Evolutionary conservation across 1,284 basidiomycete genomes (phyloP).

Genomic region (Stygiomarasmius scandens): DNA sequence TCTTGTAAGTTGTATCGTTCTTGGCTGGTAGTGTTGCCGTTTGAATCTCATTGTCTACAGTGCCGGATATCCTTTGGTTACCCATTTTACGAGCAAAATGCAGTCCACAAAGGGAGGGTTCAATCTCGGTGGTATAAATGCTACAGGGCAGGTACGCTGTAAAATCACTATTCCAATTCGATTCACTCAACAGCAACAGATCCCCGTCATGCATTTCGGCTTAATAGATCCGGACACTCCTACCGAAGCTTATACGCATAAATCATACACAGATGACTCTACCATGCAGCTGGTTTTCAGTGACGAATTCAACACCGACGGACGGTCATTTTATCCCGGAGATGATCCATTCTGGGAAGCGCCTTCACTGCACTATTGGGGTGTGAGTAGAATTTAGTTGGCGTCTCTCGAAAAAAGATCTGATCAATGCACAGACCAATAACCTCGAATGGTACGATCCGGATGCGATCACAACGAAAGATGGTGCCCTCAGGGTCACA

Average conservation of each 20-base stretch:
- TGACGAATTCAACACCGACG: constrained; percentile 66
- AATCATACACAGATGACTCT: constrained; percentile 42
- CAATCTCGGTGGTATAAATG: constrained; percentile 49
- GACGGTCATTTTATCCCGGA: constrained; percentile 52
- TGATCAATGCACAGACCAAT: constrained; percentile 24
- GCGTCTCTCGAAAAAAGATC: background rate
- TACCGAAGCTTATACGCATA: constrained; percentile 39
- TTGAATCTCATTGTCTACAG: constrained; percentile 1
- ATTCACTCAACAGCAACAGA: constrained; percentile 54
- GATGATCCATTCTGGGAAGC: constrained; percentile 31
- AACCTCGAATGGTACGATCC: constrained; percentile 45
- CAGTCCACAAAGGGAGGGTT: constrained; percentile 36
- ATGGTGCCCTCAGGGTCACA: constrained; percentile 8
- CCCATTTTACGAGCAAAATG: constrained; percentile 46
- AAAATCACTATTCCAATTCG: constrained; percentile 28
- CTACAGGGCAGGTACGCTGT: constrained; percentile 9
- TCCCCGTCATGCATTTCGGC: constrained; percentile 43
- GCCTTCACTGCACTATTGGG: constrained; percentile 57
- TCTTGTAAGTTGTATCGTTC: constrained; percentile 23
- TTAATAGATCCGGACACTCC: constrained; percentile 59
- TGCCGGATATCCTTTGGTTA: constrained; percentile 36
- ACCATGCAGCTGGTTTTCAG: constrained; percentile 42
- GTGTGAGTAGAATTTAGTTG: constrained; percentile 9
- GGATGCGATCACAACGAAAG: constrained; percentile 3
- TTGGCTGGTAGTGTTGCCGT: background rate